Evolutionary conservation across 371 early-diverging fungal species (phyloP), one percentile per base, ranked within the genome.

Genomic region (Actinomucor elegans): DNA sequence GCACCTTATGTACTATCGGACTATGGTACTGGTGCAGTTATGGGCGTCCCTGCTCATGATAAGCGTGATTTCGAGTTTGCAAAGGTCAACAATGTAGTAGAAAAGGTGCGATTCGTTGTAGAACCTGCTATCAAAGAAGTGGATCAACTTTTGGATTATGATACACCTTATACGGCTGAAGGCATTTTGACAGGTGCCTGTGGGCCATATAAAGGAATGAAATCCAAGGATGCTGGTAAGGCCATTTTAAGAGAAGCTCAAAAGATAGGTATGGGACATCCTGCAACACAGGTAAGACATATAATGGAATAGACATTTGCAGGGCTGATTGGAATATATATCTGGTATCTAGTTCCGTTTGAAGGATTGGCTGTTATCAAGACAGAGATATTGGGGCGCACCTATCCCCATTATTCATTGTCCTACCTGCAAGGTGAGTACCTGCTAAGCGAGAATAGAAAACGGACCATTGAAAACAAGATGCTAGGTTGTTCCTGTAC

Each of bases 381-480:
- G 99, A 40, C 99, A 99, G 71, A 84, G 99, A 26, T 96, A 94
- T 63, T 99, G 99, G 99, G 99, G 99, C 9, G 96, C 99, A 1
- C 99, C 99, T 12, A 94, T 99, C 33, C 99, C 99, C 3, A 83
- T 99, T 18, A 79, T 97, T 24, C 94, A 97, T 55, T 97, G 97
- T 61, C 55, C 69, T 0, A 59, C 63, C 15, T 97, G 97, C 66
- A 86, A 94, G 71, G 69, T 46, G 33, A 32, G 34, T 41, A 38
- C n/a, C n/a, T n/a, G n/a, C n/a, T n/a, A 18, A 18, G 21, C 15
- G 21, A 40, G 21, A 20, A 40, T 5, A 40, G 15, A 40, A 35
- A 35, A 35, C 15, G 15, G 35, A 35, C 35, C 14, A 35, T 12
- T 14, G 5, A 37, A 8, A 37, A 17, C 5, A 15, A n/a, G 9